phyloP scores from a whole-genome alignment of 78 protist genomes.

The Speleostelium caveatum region DNA sequence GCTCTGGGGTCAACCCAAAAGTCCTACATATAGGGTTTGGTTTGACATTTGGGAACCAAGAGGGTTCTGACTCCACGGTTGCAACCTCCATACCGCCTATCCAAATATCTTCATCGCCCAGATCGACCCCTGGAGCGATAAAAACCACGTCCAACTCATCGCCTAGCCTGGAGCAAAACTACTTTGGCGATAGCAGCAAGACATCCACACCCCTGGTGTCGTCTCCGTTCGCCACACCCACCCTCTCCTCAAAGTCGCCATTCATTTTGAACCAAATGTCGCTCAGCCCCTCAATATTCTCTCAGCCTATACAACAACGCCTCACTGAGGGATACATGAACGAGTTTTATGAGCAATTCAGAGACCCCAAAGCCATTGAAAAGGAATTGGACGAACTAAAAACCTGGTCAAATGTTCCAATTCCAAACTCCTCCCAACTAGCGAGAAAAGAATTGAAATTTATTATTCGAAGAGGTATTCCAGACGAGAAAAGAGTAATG shows the following conservation, averaged over 20 bases:
- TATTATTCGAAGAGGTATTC: slow-evolving; percentile 44
- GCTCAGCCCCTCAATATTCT: too few species aligned
- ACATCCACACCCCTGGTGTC: neutral
- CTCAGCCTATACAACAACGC: too few species aligned
- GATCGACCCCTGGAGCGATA: neutral
- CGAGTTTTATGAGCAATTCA: slow-evolving; percentile 13
- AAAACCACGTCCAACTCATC: neutral
- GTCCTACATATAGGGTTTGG: too few species aligned
- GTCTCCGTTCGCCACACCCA: neutral
- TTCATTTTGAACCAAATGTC: neutral
- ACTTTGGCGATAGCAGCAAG: too few species aligned
- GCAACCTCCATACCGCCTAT: too few species aligned
- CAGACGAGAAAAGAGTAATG: slow-evolving; percentile 16
- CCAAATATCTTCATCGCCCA: too few species aligned
- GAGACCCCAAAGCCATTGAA: neutral
- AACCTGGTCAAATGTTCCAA: slow-evolving; percentile 14
- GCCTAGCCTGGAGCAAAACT: too few species aligned
- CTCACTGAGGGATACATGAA: slow-evolving; percentile 19
- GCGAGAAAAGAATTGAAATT: slow-evolving; percentile 45
- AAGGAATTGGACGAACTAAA: neutral
- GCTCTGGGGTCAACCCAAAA: too few species aligned
- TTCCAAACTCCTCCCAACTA: neutral
- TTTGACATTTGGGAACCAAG: too few species aligned
- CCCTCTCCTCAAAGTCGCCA: neutral
- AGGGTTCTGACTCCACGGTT: too few species aligned